Base-by-base conservation (phyloP, 352 stramenopile species). In the Lagenidium sp. region DNA sequence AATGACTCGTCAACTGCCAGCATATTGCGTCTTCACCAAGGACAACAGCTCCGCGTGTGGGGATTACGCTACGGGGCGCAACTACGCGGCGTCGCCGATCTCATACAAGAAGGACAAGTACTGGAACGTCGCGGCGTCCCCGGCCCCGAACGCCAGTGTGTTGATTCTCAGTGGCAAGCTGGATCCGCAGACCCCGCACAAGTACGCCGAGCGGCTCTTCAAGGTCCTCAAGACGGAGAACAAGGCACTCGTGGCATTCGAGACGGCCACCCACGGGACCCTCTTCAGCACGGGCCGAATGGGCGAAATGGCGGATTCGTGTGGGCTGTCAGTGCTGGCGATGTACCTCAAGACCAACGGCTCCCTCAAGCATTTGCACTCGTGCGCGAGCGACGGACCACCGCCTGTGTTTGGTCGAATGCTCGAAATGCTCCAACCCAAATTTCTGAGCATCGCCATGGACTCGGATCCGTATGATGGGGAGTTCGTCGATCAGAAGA, bases 241-340 rank as follows among this genome's bases (percentile, higher is more conserved):
- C 39, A 65, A 65, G 35, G 19, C 35, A 29, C 46, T 69, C 26
- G 47, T 69, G 7, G 43, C 47, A 23, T 63, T 69, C 22, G 44
- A 61, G 22, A 30, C 50, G 26, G 59, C 60, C 19, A 49, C 55
- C 18, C 45, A 65, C 44, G 56, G 51, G 11, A 41, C 38, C n/a
- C n/a, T n/a, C n/a, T n/a, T n/a, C n/a, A n/a, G n/a, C n/a, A n/a
- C n/a, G n/a, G n/a, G n/a, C n/a, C n/a, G n/a, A n/a, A n/a, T n/a
- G n/a, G n/a, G n/a, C n/a, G n/a, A n/a, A n/a, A n/a, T n/a, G n/a
- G n/a, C n/a, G n/a, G n/a, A n/a, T n/a, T n/a, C n/a, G n/a, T n/a
- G n/a, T n/a, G n/a, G n/a, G n/a, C n/a, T n/a, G n/a, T n/a, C n/a
- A n/a, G n/a, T n/a, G n/a, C n/a, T n/a, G n/a, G n/a, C n/a, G n/a